Evolutionary conservation across 345 rosid species (phyloP).

Genomic region (Salix brachista): DNA sequence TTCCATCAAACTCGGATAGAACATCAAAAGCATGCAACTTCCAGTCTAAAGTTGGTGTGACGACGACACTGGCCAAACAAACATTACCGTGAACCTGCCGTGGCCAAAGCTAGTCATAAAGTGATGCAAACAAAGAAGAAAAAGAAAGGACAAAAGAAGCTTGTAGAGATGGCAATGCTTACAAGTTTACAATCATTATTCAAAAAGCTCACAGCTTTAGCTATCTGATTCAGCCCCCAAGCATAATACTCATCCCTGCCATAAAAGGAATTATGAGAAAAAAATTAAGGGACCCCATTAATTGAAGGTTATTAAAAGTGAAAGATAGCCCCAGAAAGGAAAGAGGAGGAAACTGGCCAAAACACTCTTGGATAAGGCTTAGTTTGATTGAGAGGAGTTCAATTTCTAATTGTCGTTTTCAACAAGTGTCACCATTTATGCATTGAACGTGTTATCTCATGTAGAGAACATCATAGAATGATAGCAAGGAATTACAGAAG

Average conservation of each 20-base stretch:
- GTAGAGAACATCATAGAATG: neutral
- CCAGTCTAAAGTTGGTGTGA: constrained; percentile 96
- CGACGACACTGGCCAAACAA: constrained; percentile 89
- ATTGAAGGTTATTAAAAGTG: neutral
- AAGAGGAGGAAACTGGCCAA: neutral
- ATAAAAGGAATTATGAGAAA: constrained; percentile 12
- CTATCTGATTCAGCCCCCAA: constrained; percentile 83
- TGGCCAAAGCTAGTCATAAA: constrained; percentile 14
- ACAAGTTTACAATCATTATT: constrained; percentile 98
- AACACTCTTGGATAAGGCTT: neutral
- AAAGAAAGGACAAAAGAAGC: neutral
- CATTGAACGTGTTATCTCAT: neutral
- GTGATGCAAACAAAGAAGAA: constrained; percentile 1
- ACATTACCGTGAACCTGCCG: constrained; percentile 93
- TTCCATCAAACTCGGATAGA: constrained; percentile 92
- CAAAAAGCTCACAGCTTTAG: constrained; percentile 98
- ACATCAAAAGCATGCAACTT: constrained; percentile 98
- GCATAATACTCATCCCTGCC: constrained; percentile 96
- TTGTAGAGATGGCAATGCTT: constrained; percentile 25
- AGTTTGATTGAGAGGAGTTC: neutral
- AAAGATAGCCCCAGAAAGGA: neutral
- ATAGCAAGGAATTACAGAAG: neutral
- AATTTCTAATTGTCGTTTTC: neutral
- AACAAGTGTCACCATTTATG: neutral
- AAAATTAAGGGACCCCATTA: neutral